Base-by-base conservation (phyloP, 805 yeast species). In the Hanseniaspora clermontiae region DNA sequence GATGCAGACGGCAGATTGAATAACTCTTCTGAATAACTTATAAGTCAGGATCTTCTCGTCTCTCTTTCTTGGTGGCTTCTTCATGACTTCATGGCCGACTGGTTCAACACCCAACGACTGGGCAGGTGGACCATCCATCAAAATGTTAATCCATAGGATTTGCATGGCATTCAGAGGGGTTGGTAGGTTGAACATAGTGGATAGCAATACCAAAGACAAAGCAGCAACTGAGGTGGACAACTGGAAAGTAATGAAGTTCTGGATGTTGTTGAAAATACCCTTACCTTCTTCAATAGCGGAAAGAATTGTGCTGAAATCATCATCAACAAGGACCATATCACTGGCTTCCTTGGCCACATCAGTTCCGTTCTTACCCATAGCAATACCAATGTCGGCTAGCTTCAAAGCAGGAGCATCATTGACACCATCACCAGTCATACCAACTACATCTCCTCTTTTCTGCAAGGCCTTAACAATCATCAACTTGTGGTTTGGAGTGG, bases 351-450 rank as follows among this genome's bases (percentile, higher is more conserved):
- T 91, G 50, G 98, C 98, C 43, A 91, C 98, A 70, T 91, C 98
- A 0, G 97, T 93, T 59, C 98, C 98, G 73, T 85, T 83, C 62
- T 80, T 80, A 59, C 89, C 93, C 93, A 90, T 89, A 14, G 95
- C 83, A 62, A 91, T 87, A 65, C 97, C 97, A 63, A 90, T 90
- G 71, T 90, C 96, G 2, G 97, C 97, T 62, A 90, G 76, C 67
- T 91, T 90, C 63, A 91, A 76, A 5, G 97, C 97, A n/a, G 97
- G 97, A 0, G 97, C 97, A 74, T 90, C 97, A 68, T 90, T 90
- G 14, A 91, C 96, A 71, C 97, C 97, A 71, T 90, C 97, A 63
- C 98, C 98, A n/a, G 97, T 90, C 96, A 91, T 90, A 27, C 97
- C 98, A 53, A 91, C 97, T 60, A 91, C 82, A 68, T 91, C 95